These are phyloP conservation scores for Protomyces macrosporus DNA, from an alignment of 1,139 yeast genomes.

Conservation along the genomic window DNA sequence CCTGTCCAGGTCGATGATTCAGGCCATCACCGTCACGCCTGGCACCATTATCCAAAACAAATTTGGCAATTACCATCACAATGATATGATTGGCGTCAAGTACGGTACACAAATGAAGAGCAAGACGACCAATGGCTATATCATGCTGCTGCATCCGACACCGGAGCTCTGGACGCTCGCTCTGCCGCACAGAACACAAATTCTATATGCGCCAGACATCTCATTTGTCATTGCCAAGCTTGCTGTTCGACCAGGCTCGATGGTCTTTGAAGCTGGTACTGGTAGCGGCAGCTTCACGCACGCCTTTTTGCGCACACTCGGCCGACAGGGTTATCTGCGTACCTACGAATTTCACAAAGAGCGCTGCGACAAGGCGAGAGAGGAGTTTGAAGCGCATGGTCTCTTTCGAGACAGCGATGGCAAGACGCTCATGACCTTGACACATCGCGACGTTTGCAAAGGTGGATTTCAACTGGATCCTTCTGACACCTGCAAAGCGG, in stretches of 20 bases:
- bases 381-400: slow-evolving; percentile 71
- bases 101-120: slow-evolving; percentile 87
- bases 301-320: slow-evolving; percentile 64
- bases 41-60: slow-evolving; percentile 59
- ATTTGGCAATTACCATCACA: slow-evolving; percentile 82
- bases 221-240: slow-evolving; percentile 81
- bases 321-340: slow-evolving; percentile 57
- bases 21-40: slow-evolving; percentile 68
- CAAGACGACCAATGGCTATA: slow-evolving; percentile 73
- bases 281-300: slow-evolving; percentile 97
- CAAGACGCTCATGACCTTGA: slow-evolving; percentile 46
- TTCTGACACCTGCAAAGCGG: slow-evolving; percentile 47
- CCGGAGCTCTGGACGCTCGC: slow-evolving; percentile 95
- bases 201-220: slow-evolving; percentile 93
- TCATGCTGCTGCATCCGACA: slow-evolving; percentile 82
- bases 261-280: slow-evolving; percentile 94
- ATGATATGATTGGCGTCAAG: slow-evolving; percentile 68
- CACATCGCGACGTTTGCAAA: slow-evolving; percentile 89
- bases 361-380: slow-evolving; percentile 69
- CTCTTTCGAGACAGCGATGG: slow-evolving; percentile 41
- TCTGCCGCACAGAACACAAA: slow-evolving; percentile 94
- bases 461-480: slow-evolving; percentile 63
- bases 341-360: slow-evolving; percentile 90
- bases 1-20: slow-evolving; percentile 62
- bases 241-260: slow-evolving; percentile 64